Conservation (phyloP, 306 rosid species). For the Inga oerstediana region DNA sequence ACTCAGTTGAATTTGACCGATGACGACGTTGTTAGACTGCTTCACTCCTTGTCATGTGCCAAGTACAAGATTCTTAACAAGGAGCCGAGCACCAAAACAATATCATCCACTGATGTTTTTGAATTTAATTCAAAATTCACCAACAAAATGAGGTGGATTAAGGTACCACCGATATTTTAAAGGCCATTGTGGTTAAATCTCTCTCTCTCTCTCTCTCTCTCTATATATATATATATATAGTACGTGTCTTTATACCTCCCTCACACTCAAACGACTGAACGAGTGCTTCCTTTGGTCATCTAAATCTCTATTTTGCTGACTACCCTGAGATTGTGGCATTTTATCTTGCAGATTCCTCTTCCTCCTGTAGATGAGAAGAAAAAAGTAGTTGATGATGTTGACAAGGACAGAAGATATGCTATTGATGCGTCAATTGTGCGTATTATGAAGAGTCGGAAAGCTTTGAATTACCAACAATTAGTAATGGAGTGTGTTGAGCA, state of each 20-base stretch:
- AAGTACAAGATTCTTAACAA: slow-evolving; percentile 89
- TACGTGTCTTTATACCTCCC: not conserved
- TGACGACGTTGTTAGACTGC: slow-evolving; percentile 85
- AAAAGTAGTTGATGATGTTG: slow-evolving; percentile 90
- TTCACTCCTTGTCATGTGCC: slow-evolving; percentile 92
- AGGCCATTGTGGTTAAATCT: not conserved
- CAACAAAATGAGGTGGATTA: slow-evolving; percentile 91
- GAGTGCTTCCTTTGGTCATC: slow-evolving; percentile 1
- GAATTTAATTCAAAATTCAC: slow-evolving; percentile 91
- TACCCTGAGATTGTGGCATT: slow-evolving; percentile 5
- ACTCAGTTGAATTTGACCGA: slow-evolving; percentile 76
- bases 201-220: too few species aligned
- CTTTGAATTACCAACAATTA: slow-evolving; percentile 79
- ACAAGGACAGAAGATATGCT: slow-evolving; percentile 94
- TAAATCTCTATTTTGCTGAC: slow-evolving; percentile 3
- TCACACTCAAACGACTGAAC: not conserved
- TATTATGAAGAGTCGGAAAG: slow-evolving; percentile 90
- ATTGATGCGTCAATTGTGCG: slow-evolving; percentile 95
- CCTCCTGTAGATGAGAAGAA: slow-evolving; percentile 97
- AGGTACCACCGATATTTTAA: slow-evolving; percentile 47
- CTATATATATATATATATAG: too few species aligned
- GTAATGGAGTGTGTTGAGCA: slow-evolving; percentile 95
- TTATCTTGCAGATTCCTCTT: slow-evolving; percentile 73
- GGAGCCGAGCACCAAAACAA: slow-evolving; percentile 78
- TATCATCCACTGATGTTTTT: slow-evolving; percentile 60